Evolutionary conservation across 2,329 filamentous ascomycete species (phyloP).

Genomic region (Escovopsis sp.): DNA sequence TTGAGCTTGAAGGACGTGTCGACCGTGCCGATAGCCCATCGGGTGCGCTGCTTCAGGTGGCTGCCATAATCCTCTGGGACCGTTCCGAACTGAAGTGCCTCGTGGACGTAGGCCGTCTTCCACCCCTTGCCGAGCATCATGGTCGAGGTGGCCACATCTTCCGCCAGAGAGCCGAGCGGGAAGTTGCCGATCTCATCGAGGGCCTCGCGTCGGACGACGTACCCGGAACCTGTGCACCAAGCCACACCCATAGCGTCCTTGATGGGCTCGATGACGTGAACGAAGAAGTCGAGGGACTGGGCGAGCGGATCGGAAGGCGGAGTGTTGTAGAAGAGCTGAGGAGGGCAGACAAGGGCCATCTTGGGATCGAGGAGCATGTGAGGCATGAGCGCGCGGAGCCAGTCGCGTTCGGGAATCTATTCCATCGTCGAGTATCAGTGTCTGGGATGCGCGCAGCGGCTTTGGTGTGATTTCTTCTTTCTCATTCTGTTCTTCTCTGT

Average conservation of each 20-base stretch:
- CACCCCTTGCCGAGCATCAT: conserved; percentile 45
- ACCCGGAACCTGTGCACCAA: conserved; percentile 53
- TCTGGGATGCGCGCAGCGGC: too few relatives aligned
- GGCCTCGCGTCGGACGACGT: conserved; percentile 42
- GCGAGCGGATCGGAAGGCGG: conserved; percentile 42
- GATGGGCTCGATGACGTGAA: conserved; percentile 36
- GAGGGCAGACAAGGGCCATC: conserved; percentile 44
- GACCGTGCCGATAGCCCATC: conserved; percentile 41
- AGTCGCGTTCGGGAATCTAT: conserved; percentile 43
- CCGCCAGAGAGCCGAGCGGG: conserved; percentile 42
- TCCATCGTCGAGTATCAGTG: too few relatives aligned
- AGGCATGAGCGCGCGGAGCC: conserved; percentile 44
- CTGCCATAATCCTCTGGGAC: conserved; percentile 41
- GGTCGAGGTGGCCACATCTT: conserved; percentile 46
- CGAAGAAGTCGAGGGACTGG: conserved; percentile 44
- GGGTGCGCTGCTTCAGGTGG: conserved; percentile 41
- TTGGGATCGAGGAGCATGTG: conserved; percentile 43
- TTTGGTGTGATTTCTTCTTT: not conserved
- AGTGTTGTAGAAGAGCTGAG: conserved; percentile 49
- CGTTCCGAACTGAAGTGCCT: conserved; percentile 44
- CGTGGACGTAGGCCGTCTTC: conserved; percentile 46
- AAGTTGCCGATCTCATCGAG: conserved; percentile 48
- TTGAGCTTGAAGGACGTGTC: conserved; percentile 46
- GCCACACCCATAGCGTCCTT: conserved; percentile 38
- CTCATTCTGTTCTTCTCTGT: not conserved